These are phyloP conservation scores for Ustilago tritici DNA, from an alignment of 1,284 basidiomycete genomes.

Conservation along the genomic window DNA sequence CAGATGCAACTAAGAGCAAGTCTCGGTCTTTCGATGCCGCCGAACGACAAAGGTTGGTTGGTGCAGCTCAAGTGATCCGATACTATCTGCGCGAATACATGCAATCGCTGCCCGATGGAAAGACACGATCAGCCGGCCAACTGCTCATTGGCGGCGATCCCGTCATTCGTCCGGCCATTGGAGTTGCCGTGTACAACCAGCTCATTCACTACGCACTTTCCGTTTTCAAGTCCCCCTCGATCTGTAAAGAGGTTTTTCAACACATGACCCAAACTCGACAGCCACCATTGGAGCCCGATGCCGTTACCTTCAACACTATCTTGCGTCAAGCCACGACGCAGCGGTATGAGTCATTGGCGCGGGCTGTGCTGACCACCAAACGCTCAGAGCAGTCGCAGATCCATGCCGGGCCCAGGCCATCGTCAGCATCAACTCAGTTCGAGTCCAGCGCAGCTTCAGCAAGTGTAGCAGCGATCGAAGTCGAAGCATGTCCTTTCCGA, in stretches of 20 bases:
- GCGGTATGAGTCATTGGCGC: constrained; percentile 27
- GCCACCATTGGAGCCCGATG: constrained; percentile 40
- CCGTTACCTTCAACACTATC: constrained; percentile 51
- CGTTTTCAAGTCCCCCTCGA: constrained; percentile 25
- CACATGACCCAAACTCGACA: constrained; percentile 43
- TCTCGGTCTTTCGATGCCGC: not conserved
- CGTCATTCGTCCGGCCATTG: constrained; percentile 29
- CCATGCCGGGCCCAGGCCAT: not conserved
- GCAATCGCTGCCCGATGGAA: constrained; percentile 27
- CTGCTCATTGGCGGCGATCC: constrained; percentile 15
- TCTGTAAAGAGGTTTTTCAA: constrained; percentile 45
- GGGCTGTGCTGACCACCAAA: constrained; percentile 33
- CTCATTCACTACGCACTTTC: constrained; percentile 46
- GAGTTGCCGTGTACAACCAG: constrained; percentile 40
- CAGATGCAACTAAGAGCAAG: not conserved
- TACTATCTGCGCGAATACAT: constrained; percentile 42
- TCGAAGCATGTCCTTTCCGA: not conserved
- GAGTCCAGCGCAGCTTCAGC: not conserved
- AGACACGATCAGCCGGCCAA: constrained; percentile 17
- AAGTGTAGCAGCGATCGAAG: not conserved
- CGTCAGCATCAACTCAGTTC: not conserved
- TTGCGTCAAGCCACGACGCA: constrained; percentile 49
- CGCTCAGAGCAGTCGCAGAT: constrained; percentile 11
- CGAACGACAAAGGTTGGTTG: constrained; percentile 15
- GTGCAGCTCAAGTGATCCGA: constrained; percentile 27